phyloP scores from a whole-genome alignment of 192 early-diverging fungal genomes.

The Coemansia reversa region DNA sequence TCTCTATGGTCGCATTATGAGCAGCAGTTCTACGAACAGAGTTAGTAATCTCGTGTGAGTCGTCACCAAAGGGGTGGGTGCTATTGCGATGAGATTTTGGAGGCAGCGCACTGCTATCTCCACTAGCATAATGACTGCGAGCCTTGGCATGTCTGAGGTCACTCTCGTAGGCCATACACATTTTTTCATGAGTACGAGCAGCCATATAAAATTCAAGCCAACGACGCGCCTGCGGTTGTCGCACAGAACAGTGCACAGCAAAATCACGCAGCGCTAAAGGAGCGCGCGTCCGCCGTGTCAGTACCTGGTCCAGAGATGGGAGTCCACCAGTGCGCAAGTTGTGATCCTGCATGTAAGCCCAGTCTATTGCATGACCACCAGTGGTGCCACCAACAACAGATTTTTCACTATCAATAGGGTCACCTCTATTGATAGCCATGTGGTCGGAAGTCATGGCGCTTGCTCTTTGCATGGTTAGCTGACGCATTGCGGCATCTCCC shows the following conservation, averaged over 20 bases:
- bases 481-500: conserved; percentile 3
- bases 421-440: neutral
- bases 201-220: conserved; percentile 59
- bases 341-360: conserved; percentile 57
- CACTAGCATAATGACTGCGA: conserved; percentile 46
- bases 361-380: conserved; percentile 30
- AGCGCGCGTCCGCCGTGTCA: conserved; percentile 46
- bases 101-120: conserved; percentile 17
- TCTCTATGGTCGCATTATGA: conserved; percentile 42
- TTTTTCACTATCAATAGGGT: conserved; percentile 6
- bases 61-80: conserved; percentile 2
- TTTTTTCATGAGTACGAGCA: conserved; percentile 51
- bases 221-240: conserved; percentile 54
- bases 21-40: conserved; percentile 27
- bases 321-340: conserved; percentile 53
- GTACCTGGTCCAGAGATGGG: conserved; percentile 55
- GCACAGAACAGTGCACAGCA: conserved; percentile 53
- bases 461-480: neutral
- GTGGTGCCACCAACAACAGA: conserved; percentile 1
- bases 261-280: conserved; percentile 54
- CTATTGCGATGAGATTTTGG: conserved; percentile 5
- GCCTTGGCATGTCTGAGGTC: conserved; percentile 54
- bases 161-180: conserved; percentile 54
- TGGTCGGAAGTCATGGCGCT: neutral
- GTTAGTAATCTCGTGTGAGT: conserved; percentile 13